Conservation (phyloP, 2,329 filamentous ascomycete species). For the Neofusicoccum umdonicola region DNA sequence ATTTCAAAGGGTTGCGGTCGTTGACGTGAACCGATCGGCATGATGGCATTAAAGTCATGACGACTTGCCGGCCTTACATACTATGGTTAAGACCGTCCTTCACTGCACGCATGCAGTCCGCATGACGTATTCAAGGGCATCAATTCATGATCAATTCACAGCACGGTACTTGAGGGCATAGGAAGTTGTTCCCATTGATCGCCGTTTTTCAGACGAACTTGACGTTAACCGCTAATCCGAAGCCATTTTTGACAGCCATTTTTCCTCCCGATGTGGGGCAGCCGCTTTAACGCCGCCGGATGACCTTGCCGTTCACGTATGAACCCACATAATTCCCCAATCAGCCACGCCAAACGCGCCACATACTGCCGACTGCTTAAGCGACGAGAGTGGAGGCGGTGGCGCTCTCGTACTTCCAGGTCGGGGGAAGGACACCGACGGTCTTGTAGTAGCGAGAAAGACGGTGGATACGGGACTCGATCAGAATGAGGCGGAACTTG, state of each 20-base stretch:
- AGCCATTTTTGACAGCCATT: conserved; percentile 16
- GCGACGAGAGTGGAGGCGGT: conserved; percentile 92
- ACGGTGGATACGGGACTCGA: conserved; percentile 99
- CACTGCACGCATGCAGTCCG: no score
- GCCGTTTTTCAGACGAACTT: conserved; percentile 1
- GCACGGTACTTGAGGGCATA: background rate
- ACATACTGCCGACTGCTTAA: conserved; percentile 53
- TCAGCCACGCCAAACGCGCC: background rate
- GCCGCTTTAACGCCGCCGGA: conserved; percentile 1
- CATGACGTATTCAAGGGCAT: background rate
- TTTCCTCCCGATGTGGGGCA: conserved; percentile 7
- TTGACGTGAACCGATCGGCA: no score
- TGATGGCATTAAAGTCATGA: no score
- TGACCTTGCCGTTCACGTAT: background rate
- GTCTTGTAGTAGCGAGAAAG: conserved; percentile 99
- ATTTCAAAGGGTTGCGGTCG: no score
- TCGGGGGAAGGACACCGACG: conserved; percentile 77
- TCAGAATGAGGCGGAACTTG: conserved; percentile 99
- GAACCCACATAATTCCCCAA: conserved; percentile 12
- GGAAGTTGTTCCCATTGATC: conserved; percentile 16
- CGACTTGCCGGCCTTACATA: no score
- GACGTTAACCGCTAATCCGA: conserved; percentile 11
- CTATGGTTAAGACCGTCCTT: no score
- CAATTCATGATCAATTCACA: background rate
- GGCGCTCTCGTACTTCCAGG: conserved; percentile 98